Base-by-base conservation (phyloP, 176 grass and related monocot genomes). In the Avena insularis region DNA sequence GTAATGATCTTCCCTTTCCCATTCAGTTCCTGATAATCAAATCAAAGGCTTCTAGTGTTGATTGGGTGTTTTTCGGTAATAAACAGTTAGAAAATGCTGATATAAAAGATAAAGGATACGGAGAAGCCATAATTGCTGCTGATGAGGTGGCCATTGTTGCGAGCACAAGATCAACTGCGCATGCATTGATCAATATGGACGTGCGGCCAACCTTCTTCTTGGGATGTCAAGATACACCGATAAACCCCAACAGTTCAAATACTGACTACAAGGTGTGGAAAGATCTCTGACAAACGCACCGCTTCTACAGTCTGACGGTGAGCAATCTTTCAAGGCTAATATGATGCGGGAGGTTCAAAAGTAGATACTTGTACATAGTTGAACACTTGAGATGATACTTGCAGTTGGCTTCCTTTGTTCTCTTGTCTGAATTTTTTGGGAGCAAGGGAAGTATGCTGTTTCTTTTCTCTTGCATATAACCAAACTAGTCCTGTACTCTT, bases 181-280 rank as follows among this genome's bases (percentile, higher is more conserved):
- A 98, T 89, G 97, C 94, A 19, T 87, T 98, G 87, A 92, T 98
- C 56, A 98, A 98, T 67, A 86, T 93, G 84, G 97, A 98, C 89
- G 89, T 79, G 23, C 80, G 48, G 5, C 90, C 94, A 4, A 98
- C 94, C 38, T 96, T 91, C 80, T 90, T 96, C 69, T 23, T 98
- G 45, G 97, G 93, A 79, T 96, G 97, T 49, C 97, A 98, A 83
- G 93, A 98, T 62, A 91, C 85, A 56, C 72, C 78, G 40, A 87
- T 89, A 60, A 91, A 91, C 38, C 92, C 90, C 51, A 97, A 96
- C 71, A 92, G 89, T 83, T 94, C 97, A 16, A 93, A 90, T 88
- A 94, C 94, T 47, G 94, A 98, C 20, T 96, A 92, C 80, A 94
- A 88, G 81, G 87, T 98, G 45, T 98, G 97, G 97, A 96, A 96